Conservation (phyloP, 768 basidiomycete species). For the Coprinopsis sp. region DNA sequence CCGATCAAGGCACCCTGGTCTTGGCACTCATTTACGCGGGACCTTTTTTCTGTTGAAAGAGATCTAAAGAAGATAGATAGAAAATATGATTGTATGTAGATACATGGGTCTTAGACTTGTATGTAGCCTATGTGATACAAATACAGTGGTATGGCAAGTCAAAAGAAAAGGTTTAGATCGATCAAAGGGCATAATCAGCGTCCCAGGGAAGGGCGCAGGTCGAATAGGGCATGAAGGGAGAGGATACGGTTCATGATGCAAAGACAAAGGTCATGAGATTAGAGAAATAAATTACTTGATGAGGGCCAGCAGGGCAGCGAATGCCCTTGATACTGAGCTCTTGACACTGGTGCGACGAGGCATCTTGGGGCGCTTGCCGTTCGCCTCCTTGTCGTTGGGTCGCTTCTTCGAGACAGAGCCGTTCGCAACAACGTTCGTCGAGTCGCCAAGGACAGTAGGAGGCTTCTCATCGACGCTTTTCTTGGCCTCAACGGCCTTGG, state of each 20-base stretch:
- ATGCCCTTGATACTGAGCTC: constrained; percentile 7
- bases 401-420: constrained; percentile 7
- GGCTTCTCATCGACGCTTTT: constrained; percentile 1
- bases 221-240: no score
- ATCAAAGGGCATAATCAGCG: no score
- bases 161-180: no score
- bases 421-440: constrained; percentile 6
- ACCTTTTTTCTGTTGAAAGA: no score
- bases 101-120: no score
- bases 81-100: no score
- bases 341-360: constrained; percentile 5
- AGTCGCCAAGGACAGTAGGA: not conserved
- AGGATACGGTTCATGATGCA: not conserved
- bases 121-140: not conserved
- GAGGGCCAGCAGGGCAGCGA: constrained; percentile 10
- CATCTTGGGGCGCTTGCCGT: not conserved
- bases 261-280: not conserved
- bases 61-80: no score
- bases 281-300: constrained; percentile 6
- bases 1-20: not conserved
- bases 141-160: no score
- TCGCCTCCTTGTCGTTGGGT: not conserved
- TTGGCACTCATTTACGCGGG: constrained; percentile 3
- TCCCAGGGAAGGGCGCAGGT: no score
- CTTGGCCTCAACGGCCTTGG: not conserved